phyloP scores from a whole-genome alignment of 371 early-diverging fungal genomes.

The Homolaphlyctis polyrhiza region DNA sequence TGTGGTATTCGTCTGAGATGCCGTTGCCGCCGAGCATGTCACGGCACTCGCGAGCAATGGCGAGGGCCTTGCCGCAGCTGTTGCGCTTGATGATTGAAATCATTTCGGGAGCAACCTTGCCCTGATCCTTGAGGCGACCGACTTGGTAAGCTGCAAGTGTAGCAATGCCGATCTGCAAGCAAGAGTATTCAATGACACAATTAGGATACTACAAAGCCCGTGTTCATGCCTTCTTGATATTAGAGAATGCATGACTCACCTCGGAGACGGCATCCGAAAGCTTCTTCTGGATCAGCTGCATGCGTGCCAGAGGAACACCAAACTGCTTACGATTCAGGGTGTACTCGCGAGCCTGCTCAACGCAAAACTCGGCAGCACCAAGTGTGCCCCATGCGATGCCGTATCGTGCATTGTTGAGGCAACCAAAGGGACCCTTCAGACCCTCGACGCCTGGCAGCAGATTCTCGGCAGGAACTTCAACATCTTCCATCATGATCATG shows the following conservation, averaged over 20 bases:
- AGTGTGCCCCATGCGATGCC: slow-evolving; percentile 98
- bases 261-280: slow-evolving; percentile 93
- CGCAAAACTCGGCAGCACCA: slow-evolving; percentile 94
- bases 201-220: background rate
- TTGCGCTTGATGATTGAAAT: slow-evolving; percentile 96
- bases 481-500: slow-evolving; percentile 98
- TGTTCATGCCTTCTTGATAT: background rate
- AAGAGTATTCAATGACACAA: background rate
- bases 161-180: slow-evolving; percentile 71
- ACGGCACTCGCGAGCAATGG: slow-evolving; percentile 86
- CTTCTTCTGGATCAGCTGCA: slow-evolving; percentile 96
- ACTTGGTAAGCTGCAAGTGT: slow-evolving; percentile 89
- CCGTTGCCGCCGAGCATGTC: slow-evolving; percentile 74
- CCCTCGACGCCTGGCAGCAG: slow-evolving; percentile 85
- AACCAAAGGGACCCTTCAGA: slow-evolving; percentile 95
- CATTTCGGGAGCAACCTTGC: slow-evolving; percentile 89
- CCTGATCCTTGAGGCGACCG: slow-evolving; percentile 89
- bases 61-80: slow-evolving; percentile 90
- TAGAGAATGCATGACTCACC: slow-evolving; percentile 15
- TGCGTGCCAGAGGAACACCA: slow-evolving; percentile 89
- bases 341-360: slow-evolving; percentile 85
- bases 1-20: slow-evolving; percentile 94
- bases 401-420: slow-evolving; percentile 95
- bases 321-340: slow-evolving; percentile 84
- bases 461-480: slow-evolving; percentile 85